Evolutionary conservation across 306 rosid genomes (phyloP), one percentile per base, ranked within the genome.

Genomic region (Inga laurina): DNA sequence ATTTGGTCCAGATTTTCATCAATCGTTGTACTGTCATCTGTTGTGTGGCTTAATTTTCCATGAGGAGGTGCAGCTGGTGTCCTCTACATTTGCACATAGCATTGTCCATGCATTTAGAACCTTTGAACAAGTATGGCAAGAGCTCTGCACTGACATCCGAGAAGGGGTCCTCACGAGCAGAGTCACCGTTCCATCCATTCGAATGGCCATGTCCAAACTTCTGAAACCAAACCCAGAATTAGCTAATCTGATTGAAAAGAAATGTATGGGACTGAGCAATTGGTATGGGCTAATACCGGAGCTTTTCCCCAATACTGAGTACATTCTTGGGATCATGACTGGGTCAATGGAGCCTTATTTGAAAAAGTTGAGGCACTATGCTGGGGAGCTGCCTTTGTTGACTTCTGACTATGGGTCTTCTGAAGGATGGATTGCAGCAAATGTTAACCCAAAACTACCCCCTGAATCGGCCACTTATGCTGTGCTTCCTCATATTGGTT

Each of bases 361-460:
- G 88, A 88, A 86, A 37, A 93, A 91, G 69, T 45, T 96, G 81
- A 96, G 97, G 91, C 97, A 96, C 74, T 93, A 96, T 82, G 96
- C 93, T 0, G 93, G 90, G 9, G 93, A 88, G 54, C 45, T 93
- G 79, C 99, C 97, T 24, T 80, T 97, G 81, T 37, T 94, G 86
- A 94, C 92, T 85, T 89, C 97, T 65, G 99, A 97, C 45, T 97
- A 97, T 85, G 99, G 99, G 12, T 48, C 99, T 64, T 97, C 98
- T 74, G 99, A 97, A 86, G 99, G 99, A 37, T 94, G 98, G 99
- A 75, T 97, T 49, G 99, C 91, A 27, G 90, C 95, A 27, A 97
- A 91, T 70, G 89, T 94, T 24, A 94, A 91, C 49, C 99, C 98
- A 71, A 76, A 64, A 65, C 39, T 88, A 41, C 91, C 97, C 44